Conservation (phyloP, 495 filamentous ascomycete species). For the Tuber calosporum region DNA sequence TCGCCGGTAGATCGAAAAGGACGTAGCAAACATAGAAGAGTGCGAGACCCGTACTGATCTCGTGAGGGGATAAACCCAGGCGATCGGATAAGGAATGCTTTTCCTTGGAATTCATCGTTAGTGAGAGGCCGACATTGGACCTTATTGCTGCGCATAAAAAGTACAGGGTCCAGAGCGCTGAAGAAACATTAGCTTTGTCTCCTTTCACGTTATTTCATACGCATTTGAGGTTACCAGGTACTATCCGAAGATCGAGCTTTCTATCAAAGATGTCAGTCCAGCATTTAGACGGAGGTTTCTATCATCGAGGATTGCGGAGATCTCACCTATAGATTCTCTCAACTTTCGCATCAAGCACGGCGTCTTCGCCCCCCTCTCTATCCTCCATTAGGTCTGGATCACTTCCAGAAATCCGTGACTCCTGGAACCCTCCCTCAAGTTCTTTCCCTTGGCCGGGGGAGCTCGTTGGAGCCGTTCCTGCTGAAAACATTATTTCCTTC, state of each 20-base stretch:
- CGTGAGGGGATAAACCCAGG: constrained; percentile 59
- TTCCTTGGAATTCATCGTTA: constrained; percentile 71
- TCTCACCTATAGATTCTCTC: constrained; percentile 58
- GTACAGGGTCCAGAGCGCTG: constrained; percentile 86
- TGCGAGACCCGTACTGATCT: constrained; percentile 74
- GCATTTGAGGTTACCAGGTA: constrained; percentile 53
- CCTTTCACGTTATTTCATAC: background rate
- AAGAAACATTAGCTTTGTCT: constrained; percentile 16
- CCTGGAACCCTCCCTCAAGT: background rate
- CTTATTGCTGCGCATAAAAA: constrained; percentile 87
- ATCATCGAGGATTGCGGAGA: background rate
- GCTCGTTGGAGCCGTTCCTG: background rate
- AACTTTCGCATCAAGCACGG: constrained; percentile 51
- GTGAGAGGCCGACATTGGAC: constrained; percentile 80
- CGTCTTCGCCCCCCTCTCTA: constrained; percentile 44
- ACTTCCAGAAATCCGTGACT: constrained; percentile 3
- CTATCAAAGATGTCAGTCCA: constrained; percentile 39
- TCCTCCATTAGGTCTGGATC: constrained; percentile 38
- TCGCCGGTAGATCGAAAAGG: constrained; percentile 80
- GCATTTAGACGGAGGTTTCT: background rate
- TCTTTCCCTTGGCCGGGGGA: background rate
- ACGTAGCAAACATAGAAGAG: constrained; percentile 91
- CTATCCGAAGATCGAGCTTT: constrained; percentile 76
- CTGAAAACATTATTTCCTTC: constrained; percentile 11
- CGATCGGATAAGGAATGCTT: constrained; percentile 63